phyloP scores from a whole-genome alignment of 106 monocot species.

The Phalaenopsis aphrodite region DNA sequence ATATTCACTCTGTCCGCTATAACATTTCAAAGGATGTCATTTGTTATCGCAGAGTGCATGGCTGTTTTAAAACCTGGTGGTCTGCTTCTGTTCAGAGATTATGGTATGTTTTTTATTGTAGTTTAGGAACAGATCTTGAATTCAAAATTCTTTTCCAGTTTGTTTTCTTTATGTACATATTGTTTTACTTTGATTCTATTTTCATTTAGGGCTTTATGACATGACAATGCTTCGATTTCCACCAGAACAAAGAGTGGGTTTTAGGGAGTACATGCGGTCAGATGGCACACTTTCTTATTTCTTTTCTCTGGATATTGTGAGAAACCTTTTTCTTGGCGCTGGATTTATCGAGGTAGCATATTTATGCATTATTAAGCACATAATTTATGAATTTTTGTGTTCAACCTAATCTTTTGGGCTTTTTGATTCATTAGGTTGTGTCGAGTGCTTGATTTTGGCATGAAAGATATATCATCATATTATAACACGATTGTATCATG shows the following conservation, averaged over 20 bases:
- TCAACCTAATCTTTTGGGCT: neutral
- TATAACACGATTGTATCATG: neutral
- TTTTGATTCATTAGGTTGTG: too few species aligned
- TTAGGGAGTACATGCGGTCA: slow-evolving; percentile 68
- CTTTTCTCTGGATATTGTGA: slow-evolving; percentile 69
- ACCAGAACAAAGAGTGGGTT: slow-evolving; percentile 60
- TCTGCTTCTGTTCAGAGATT: slow-evolving; percentile 88
- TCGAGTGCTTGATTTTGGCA: too few species aligned
- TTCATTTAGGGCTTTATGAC: slow-evolving; percentile 75
- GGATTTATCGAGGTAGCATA: slow-evolving; percentile 72
- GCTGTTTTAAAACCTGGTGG: slow-evolving; percentile 76
- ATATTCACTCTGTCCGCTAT: slow-evolving; percentile 90
- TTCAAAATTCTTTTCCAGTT: neutral
- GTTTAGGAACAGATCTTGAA: neutral
- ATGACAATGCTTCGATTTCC: slow-evolving; percentile 98
- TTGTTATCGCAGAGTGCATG: slow-evolving; percentile 46
- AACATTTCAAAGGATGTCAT: slow-evolving; percentile 54
- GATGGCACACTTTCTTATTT: slow-evolving; percentile 97
- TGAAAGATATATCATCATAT: too few species aligned
- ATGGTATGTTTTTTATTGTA: slow-evolving; percentile 45
- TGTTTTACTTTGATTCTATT: neutral
- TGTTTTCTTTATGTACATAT: neutral
- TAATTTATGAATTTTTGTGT: neutral
- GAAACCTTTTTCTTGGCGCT: slow-evolving; percentile 59
- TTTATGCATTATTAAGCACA: neutral